Base-by-base conservation (phyloP, 2,329 filamentous ascomycete genomes). In the Hymenoscyphus occultus region DNA sequence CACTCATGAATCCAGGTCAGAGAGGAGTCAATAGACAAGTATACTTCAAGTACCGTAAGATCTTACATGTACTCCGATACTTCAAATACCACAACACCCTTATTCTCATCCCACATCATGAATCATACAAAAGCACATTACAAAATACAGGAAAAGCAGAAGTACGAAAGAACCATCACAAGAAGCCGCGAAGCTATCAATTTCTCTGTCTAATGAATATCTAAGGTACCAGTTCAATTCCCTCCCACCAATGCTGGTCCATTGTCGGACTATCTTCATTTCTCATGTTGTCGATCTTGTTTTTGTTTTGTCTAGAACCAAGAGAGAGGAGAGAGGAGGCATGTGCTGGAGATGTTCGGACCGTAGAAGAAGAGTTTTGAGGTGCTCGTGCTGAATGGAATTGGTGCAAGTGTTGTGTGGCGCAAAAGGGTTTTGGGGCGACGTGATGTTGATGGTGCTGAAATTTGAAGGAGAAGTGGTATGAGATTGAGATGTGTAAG, bases 141-240 rank as follows among this genome's bases (percentile, higher is more conserved):
- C 0, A 28, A 28, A 28, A 28, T 0, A 0, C 28, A 28, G 42
- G n/a, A 7, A n/a, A 51, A 51, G 7, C 16, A 19, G 45, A 9
- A 51, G 1, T 10, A 22, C 7, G 9, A 16, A 16, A 2, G 12
- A 51, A 28, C 35, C 31, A 12, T 39, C 56, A 57, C 28, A 31
- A 51, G 39, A 48, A 62, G 60, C 60, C 39, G 60, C 51, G 60
- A 62, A 62, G 60, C 48, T 62, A 16, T 62, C 51, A 57, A 62
- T 57, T 62, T 62, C 45, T 62, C 60, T 62, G 40, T 62, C 60
- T 62, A 62, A 39, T 56, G 14, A 32, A 31, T 7, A 45, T 60
- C 39, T 60, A 60, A 14, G 32, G 9, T 31, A 9, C 39, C 58
- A 31, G 28, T 22, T 60, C 58, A 39, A 16, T 60, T 45, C 12